Evolutionary conservation across 208 protist species (phyloP), one percentile per base, ranked within the genome.

Genomic region (Leishmania turanica): DNA sequence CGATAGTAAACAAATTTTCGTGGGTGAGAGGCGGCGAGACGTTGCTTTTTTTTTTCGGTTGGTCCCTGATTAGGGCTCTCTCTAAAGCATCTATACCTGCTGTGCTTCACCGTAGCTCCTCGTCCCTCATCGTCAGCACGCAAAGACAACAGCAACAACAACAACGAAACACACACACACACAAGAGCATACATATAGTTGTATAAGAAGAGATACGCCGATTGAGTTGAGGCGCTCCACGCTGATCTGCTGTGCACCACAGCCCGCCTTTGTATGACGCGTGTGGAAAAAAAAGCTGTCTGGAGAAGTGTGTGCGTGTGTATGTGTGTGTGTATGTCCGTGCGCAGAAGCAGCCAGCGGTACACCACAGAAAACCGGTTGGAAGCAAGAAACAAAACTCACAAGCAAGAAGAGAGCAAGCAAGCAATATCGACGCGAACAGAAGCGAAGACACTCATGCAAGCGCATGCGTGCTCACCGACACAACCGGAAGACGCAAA

Each of bases 81-180:
- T 53, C 40, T 51, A 49, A 70, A 53, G 45, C 45, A 73, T 54
- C 68, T 73, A 54, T 51, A 31, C 45, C 42, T 54, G 42, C 68
- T 73, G 68, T 53, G 40, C 15, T 37, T 73, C 27, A 54, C 40
- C 68, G 68, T 31, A 13, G 68, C 68, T 3, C 40, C 15, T n/a
- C 68, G 8, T 45, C 27, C 45, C 27, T 53, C 68, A 51, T 8
- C 27, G 45, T 49, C 68, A 47, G 68, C 68, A 62, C 71, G 27
- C 27, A n/a, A 5, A 42, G n/a, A 82, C 51, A 17, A 13, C 40
- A 58, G 62, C n/a, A 11, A 65, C 27, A 78, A 65, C 27, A 78
- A 77, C 49, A 73, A 6, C 68, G n/a, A 77, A 24, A 82, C 53
- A 78, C 15, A 78, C 34, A 37, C 60, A 40, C 31, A 17, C 58